Evolutionary conservation across 208 protist species (phyloP).

Genomic region (Plasmodiophora brassicae): DNA sequence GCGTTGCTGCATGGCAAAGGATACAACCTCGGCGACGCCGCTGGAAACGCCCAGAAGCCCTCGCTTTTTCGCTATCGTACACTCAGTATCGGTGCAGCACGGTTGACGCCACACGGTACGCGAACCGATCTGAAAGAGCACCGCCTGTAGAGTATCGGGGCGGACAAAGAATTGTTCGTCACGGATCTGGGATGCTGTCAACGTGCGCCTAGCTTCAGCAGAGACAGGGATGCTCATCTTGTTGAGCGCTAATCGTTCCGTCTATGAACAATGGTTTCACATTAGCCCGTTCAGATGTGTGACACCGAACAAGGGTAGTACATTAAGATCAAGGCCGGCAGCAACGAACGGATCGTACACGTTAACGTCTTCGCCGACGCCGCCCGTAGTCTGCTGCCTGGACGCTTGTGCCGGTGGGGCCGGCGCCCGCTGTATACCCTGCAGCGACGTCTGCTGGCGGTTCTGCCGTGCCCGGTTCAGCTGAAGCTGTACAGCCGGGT

Average conservation of each 20-base stretch:
- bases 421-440: not conserved
- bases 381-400: not conserved
- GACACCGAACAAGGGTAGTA: too few relatives aligned
- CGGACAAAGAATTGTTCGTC: conserved; percentile 8
- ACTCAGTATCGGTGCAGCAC: not conserved
- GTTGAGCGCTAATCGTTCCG: not conserved
- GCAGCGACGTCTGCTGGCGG: not conserved
- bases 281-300: too few relatives aligned
- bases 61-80: not conserved
- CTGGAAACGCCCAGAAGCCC: not conserved
- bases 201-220: not conserved
- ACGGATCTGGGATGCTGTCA: not conserved
- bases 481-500: not conserved
- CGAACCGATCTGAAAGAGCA: not conserved
- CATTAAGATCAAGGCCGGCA: not conserved
- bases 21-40: not conserved
- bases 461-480: not conserved
- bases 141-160: not conserved
- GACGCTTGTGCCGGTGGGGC: not conserved
- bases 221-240: not conserved
- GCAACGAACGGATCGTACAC: conserved; percentile 19
- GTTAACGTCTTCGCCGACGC: not conserved
- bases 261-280: not conserved
- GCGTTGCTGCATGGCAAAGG: not conserved
- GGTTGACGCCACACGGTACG: not conserved